These are phyloP conservation scores for Candida maesae DNA, from an alignment of 805 yeast genomes.

Conservation along the genomic window DNA sequence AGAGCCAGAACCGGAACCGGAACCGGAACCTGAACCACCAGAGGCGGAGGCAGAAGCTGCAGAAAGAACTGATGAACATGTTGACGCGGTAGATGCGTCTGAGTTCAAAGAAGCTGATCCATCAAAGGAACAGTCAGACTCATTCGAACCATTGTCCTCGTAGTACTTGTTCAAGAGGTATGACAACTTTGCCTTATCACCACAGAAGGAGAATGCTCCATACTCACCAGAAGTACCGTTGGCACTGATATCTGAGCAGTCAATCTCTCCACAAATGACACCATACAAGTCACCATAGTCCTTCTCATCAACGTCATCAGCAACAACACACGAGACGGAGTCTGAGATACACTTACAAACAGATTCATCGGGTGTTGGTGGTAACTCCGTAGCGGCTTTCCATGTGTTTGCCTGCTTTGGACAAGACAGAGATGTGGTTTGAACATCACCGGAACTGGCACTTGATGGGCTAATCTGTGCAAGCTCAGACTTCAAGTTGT, in stretches of 20 bases:
- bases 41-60: conserved; percentile 34
- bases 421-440: conserved; percentile 39
- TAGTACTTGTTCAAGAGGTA: conserved; percentile 67
- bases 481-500: conserved; percentile 50
- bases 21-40: conserved; percentile 27
- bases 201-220: conserved; percentile 74
- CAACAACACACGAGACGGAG: conserved; percentile 57
- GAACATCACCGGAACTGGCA: conserved; percentile 35
- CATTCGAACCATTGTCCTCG: conserved; percentile 39
- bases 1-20: conserved; percentile 11
- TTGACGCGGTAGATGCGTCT: conserved; percentile 37
- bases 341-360: conserved; percentile 60
- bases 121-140: conserved; percentile 63
- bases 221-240: conserved; percentile 64
- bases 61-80: conserved; percentile 36
- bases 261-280: conserved; percentile 50
- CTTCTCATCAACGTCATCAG: conserved; percentile 42
- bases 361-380: conserved; percentile 70
- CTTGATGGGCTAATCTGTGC: conserved; percentile 48
- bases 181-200: conserved; percentile 64
- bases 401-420: conserved; percentile 53
- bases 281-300: conserved; percentile 63
- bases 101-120: conserved; percentile 61
- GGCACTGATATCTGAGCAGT: conserved; percentile 57
- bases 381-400: conserved; percentile 64